Evolutionary conservation across 768 basidiomycete genomes (phyloP), one percentile per base, ranked within the genome.

Genomic region (Trametes cingulata): DNA sequence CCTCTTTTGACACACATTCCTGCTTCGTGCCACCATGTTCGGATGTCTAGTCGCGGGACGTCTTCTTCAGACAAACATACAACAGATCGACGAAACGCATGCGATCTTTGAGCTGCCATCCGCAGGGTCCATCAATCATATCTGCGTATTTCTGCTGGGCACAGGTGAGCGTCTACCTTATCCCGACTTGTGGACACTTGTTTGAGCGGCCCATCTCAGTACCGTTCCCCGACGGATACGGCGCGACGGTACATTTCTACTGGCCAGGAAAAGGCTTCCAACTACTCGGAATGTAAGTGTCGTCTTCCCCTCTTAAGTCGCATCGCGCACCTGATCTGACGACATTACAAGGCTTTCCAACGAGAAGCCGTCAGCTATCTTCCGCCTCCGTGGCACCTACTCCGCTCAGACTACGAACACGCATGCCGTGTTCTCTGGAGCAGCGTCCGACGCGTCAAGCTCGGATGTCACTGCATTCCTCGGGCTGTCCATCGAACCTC

Each of bases 251-350:
- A 9, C 91, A 94, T 69, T 88, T 94, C 69, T 85, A 84, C 71
- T 91, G 87, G 90, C 92, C 91, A 0, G 91, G 89, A 12, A 91
- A 85, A 71, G 93, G 92, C 2, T 93, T 92, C 64, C 92, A 92
- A 71, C 72, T 94, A 25, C 76, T 95, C 9, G 93, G 93, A 68
- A 90, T 91, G 93, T 91, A 65, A 68, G 90, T 75, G 17, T 17
- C 22, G n/a, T 37, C 45, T 19, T 42, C 22, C 53, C 56, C 42
- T 24, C 48, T 25, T 29, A 8, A 9, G 33, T 6, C 29, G 17
- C 29, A 4, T 8, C 48, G 33, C 9, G 22, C 6, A 24, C n/a
- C 13, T 2, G 2, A 7, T 10, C 52, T 54, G 15, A 60, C 15
- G 13, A 3, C 3, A 40, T 48, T 6, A 10, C 33, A 63, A 94